phyloP scores from a whole-genome alignment of 257 asterid species.

The Forsythia suspensa region DNA sequence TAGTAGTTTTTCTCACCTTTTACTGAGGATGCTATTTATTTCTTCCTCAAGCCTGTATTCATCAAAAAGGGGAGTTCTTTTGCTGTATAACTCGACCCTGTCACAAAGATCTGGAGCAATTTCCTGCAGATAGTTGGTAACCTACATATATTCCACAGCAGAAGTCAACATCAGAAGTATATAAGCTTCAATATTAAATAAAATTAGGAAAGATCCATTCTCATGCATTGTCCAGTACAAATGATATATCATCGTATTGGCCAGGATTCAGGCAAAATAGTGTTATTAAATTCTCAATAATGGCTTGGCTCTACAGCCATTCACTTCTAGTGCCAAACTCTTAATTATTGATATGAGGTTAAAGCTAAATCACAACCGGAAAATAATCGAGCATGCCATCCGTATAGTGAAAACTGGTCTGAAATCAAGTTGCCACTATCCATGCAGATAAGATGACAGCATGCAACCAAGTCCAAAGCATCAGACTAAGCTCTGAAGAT shows the following conservation, averaged over 20 bases:
- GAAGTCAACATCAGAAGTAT: constrained; percentile 31
- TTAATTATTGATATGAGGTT: background rate
- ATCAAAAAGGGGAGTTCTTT: constrained; percentile 82
- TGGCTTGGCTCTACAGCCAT: background rate
- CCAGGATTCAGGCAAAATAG: constrained; percentile 1
- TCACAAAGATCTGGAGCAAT: constrained; percentile 92
- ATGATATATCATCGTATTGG: background rate
- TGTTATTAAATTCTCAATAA: background rate
- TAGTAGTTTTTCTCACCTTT: constrained; percentile 58
- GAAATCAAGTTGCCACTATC: constrained; percentile 9
- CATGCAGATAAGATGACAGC: background rate
- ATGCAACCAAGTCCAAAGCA: background rate
- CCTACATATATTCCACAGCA: constrained; percentile 48
- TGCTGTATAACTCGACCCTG: constrained; percentile 77
- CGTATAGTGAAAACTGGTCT: background rate
- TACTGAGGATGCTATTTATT: constrained; percentile 75
- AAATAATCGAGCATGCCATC: background rate
- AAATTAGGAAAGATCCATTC: constrained; percentile 12
- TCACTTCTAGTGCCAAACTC: background rate
- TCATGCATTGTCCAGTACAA: background rate
- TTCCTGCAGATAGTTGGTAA: constrained; percentile 94
- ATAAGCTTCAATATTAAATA: background rate
- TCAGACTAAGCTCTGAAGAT: background rate
- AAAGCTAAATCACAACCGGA: background rate
- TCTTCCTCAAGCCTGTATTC: constrained; percentile 86